These are phyloP conservation scores for Cytospora chrysosperma DNA, from an alignment of 2,329 filamentous ascomycete genomes.

Conservation along the genomic window DNA sequence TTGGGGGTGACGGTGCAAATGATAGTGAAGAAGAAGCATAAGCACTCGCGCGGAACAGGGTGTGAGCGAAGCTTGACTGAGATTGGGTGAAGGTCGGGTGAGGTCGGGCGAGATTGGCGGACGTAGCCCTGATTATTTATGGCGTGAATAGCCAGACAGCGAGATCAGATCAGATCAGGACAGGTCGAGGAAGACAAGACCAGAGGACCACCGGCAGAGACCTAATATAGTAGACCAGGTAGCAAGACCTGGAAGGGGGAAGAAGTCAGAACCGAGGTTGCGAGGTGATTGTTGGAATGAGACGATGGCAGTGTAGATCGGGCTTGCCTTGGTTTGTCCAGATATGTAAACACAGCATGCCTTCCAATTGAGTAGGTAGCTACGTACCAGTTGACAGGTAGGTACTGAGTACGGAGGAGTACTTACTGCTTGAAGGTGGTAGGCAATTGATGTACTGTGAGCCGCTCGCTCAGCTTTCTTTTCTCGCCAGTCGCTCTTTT, in stretches of 20 bases:
- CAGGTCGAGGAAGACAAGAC: not conserved
- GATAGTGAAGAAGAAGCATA: not conserved
- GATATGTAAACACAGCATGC: no score
- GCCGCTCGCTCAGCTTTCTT: not conserved
- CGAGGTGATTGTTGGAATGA: not conserved
- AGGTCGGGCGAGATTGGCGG: not conserved
- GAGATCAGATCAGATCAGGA: no score
- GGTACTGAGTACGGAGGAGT: no score
- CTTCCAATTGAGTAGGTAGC: no score
- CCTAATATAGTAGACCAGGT: not conserved
- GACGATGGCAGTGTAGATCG: not conserved
- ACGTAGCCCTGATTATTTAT: not conserved
- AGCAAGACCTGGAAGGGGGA: no score
- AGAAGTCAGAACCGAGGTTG: no score
- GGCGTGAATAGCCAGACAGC: not conserved
- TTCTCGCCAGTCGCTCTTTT: not conserved
- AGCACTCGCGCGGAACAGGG: constrained; percentile 4
- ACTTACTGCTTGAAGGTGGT: not conserved
- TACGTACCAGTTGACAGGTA: no score
- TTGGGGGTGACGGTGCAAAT: not conserved
- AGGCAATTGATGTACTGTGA: not conserved
- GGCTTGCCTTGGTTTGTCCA: not conserved
- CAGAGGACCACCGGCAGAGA: not conserved
- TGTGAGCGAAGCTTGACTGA: not conserved
- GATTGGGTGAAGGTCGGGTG: not conserved